phyloP scores from a whole-genome alignment of 805 yeast species.

The Spathaspora girioi region DNA sequence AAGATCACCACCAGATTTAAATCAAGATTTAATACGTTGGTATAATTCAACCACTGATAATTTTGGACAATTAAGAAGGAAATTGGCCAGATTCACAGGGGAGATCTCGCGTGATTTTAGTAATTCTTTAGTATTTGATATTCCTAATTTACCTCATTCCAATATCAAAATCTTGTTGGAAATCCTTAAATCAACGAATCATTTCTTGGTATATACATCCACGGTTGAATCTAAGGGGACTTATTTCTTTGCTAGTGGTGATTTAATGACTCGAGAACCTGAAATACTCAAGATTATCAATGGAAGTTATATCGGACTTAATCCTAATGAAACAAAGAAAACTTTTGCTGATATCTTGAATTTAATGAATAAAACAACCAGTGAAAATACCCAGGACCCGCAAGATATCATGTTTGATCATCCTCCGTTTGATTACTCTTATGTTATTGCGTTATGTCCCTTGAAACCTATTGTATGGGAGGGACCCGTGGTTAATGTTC shows the following conservation, averaged over 20 bases:
- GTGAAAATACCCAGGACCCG: background rate
- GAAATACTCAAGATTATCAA: constrained; percentile 36
- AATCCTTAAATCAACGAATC: constrained; percentile 59
- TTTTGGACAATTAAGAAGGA: constrained; percentile 74
- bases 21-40: constrained; percentile 54
- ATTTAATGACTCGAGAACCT: constrained; percentile 38
- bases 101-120: constrained; percentile 66
- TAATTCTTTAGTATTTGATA: constrained; percentile 62
- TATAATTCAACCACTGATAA: constrained; percentile 63
- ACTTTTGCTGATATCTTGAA: constrained; percentile 26
- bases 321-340: constrained; percentile 20
- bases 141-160: constrained; percentile 44
- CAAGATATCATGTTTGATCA: constrained; percentile 7
- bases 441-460: constrained; percentile 71
- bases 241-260: constrained; percentile 74
- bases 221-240: constrained; percentile 69
- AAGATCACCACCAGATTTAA: constrained; percentile 49
- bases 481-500: constrained; percentile 64
- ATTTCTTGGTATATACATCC: constrained; percentile 74
- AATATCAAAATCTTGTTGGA: constrained; percentile 50
- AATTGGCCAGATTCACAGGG: constrained; percentile 72
- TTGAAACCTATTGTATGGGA: constrained; percentile 89
- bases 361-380: constrained; percentile 13
- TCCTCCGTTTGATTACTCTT: constrained; percentile 40
- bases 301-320: constrained; percentile 38